Percentiles rank a stretch among this genome's conserved stretches.
These are phyloP conservation scores for Catharanthus roseus DNA, from an alignment of 257 asterid genomes.

Conservation along the genomic window DNA sequence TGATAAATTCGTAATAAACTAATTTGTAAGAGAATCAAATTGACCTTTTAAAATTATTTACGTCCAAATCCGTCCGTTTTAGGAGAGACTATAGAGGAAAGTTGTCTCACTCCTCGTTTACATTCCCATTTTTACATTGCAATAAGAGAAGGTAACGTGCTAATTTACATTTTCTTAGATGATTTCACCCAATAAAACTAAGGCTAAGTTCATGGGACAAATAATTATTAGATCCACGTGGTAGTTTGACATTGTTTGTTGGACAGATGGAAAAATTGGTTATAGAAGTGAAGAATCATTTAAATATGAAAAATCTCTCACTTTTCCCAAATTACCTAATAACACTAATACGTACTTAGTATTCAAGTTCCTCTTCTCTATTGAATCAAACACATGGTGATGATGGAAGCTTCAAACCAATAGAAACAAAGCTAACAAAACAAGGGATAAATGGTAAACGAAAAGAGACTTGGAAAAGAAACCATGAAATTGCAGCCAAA, in stretches of 20 bases:
- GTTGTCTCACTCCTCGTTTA: too few relatives aligned
- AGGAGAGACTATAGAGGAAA: too few relatives aligned
- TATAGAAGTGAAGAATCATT: constrained; percentile 3
- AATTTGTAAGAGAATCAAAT: too few relatives aligned
- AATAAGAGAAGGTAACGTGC: too few relatives aligned
- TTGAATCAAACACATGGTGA: not conserved
- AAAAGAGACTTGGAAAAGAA: constrained; percentile 35
- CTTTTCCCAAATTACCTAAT: not conserved
- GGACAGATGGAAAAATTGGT: not conserved
- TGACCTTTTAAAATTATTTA: too few relatives aligned
- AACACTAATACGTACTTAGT: not conserved
- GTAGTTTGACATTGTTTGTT: constrained; percentile 8
- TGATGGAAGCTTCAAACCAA: constrained; percentile 5
- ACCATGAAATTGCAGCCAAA: constrained; percentile 21
- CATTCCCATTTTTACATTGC: too few relatives aligned
- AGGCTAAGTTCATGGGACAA: not conserved
- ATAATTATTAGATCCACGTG: not conserved
- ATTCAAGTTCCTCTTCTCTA: not conserved
- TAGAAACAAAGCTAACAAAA: constrained; percentile 30
- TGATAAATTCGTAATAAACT: too few relatives aligned
- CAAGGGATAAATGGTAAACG: constrained; percentile 39
- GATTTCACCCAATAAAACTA: too few relatives aligned
- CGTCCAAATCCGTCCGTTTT: too few relatives aligned
- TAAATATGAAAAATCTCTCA: not conserved
- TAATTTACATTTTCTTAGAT: too few relatives aligned